Evolutionary conservation across 2,329 filamentous ascomycete genomes (phyloP), one percentile per base, ranked within the genome.

Genomic region (Leptographium procerum): DNA sequence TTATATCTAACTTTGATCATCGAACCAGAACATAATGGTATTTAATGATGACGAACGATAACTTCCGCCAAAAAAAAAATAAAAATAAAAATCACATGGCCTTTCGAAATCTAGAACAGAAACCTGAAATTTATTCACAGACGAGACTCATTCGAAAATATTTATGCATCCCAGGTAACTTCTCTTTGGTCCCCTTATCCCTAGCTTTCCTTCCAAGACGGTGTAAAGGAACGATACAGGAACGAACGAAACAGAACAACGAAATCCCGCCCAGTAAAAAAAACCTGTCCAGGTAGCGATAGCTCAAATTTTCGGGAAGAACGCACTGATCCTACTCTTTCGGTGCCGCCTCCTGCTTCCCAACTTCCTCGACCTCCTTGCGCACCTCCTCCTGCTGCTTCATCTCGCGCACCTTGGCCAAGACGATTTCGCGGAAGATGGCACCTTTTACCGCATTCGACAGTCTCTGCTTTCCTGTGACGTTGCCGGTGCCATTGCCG

Each of bases 371-470:
- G 71, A 83, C 77, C 73, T 88, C 70, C 70, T 86, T 85, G 65
- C 87, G 78, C 34, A 82, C 82, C 69, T 91, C 85, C 69, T 95
- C 87, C 66, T 91, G 82, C 65, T 90, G 87, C 78, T 95, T 95
- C 82, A 89, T 88, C 72, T 96, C 91, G 61, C 87, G 83, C 52
- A 96, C 90, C 77, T 96, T 97, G 64, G 91, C 92, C 59, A 96
- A 77, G 16, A 96, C 92, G 14, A 97, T 89, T 72, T 96, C 92
- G 66, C 89, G 83, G 83, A 97, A 96, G 66, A 97, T 95, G 62
- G 89, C 82, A 59, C 82, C 76, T 68, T 81, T 80, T 64, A 83
- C 74, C 61, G 78, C 72, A 66, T 75, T 76, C 61, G 74, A 75
- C 14, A 81, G 69, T 52, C 67, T 73, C 14, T 47, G 36, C 53